Percentiles rank a stretch among this genome's conserved stretches.
These are phyloP conservation scores for Hypoxylon crocopeplum DNA, from an alignment of 495 filamentous ascomycete species.

Conservation along the genomic window DNA sequence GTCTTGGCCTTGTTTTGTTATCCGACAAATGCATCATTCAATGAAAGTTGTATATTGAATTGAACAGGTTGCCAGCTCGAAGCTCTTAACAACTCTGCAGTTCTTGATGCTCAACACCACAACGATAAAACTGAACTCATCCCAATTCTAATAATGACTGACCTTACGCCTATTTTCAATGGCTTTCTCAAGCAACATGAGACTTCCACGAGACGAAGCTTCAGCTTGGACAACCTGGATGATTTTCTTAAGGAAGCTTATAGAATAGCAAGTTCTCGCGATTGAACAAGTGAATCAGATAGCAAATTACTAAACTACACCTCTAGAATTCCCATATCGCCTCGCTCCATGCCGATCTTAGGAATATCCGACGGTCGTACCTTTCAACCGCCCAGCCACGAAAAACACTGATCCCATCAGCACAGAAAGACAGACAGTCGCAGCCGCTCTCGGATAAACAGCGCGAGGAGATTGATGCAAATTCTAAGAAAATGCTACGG, in stretches of 20 bases:
- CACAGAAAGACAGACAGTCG: constrained; percentile 44
- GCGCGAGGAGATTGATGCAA: constrained; percentile 81
- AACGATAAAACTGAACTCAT: constrained; percentile 1
- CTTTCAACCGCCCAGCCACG: constrained; percentile 73
- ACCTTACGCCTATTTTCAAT: constrained; percentile 76
- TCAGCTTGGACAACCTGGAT: constrained; percentile 65
- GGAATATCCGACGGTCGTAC: constrained; percentile 85
- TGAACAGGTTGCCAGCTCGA: constrained; percentile 37
- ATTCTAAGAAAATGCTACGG: constrained; percentile 80
- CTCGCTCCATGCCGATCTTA: constrained; percentile 77
- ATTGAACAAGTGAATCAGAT: neutral
- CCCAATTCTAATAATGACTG: constrained; percentile 57
- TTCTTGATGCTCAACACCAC: neutral
- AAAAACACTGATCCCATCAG: constrained; percentile 49
- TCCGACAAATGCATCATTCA: constrained; percentile 20
- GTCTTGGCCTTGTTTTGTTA: constrained; percentile 1
- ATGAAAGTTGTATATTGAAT: constrained; percentile 24
- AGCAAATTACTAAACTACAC: constrained; percentile 17
- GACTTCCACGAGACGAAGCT: constrained; percentile 50
- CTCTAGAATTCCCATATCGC: constrained; percentile 82
- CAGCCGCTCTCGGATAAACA: constrained; percentile 68
- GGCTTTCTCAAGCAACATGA: constrained; percentile 67
- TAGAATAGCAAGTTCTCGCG: constrained; percentile 71
- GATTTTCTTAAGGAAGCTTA: constrained; percentile 96
- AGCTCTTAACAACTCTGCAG: neutral